These are phyloP conservation scores for Picea glauca DNA, from an alignment of 75 land plant species.

Conservation along the genomic window DNA sequence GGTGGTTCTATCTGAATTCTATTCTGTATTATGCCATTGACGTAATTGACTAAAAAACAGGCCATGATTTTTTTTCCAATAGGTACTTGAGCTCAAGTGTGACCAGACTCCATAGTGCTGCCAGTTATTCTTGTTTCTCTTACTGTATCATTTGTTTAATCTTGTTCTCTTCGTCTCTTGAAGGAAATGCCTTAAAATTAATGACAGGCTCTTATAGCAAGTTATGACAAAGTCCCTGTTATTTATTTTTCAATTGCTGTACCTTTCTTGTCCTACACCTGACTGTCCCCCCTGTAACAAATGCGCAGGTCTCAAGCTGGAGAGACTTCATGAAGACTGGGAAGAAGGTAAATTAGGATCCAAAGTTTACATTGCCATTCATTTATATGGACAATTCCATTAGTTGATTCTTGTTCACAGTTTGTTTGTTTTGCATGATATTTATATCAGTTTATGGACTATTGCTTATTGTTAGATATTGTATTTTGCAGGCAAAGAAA, in stretches of 20 bases:
- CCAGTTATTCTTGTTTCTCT: background rate
- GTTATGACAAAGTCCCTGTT: too few species aligned
- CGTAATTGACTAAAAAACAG: too few species aligned
- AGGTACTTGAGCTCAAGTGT: too few species aligned
- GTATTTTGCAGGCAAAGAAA: constrained; percentile 60
- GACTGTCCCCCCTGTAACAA: background rate
- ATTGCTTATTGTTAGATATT: constrained; percentile 11
- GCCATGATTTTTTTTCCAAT: too few species aligned
- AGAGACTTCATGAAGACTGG: constrained; percentile 96
- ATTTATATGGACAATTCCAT: background rate
- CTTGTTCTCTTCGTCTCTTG: background rate
- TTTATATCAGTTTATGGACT: background rate
- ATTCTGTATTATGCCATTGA: background rate
- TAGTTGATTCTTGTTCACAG: background rate
- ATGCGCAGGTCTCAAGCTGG: constrained; percentile 90
- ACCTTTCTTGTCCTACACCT: background rate
- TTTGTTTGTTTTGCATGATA: background rate
- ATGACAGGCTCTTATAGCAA: too few species aligned
- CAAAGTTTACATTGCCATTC: background rate
- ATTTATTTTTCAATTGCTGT: background rate
- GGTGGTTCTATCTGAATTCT: too few species aligned
- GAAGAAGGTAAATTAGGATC: constrained; percentile 60
- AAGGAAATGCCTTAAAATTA: background rate
- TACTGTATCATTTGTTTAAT: background rate
- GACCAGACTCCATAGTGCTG: background rate